Evolutionary conservation across 2,329 filamentous ascomycete species (phyloP).

Genomic region (Nemania sp.): DNA sequence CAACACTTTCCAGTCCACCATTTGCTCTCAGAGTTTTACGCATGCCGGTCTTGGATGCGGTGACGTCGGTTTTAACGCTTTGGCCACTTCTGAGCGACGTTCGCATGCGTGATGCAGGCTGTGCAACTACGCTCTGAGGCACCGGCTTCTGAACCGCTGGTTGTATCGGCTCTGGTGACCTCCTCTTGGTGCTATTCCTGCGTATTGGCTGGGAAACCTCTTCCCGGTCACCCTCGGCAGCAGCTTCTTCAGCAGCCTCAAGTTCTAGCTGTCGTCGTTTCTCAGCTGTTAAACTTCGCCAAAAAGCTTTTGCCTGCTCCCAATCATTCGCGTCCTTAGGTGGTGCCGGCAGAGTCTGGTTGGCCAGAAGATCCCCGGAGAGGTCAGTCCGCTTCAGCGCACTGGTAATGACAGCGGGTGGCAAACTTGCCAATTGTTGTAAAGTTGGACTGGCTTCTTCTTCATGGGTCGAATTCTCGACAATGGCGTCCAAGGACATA

Average conservation of each 20-base stretch:
- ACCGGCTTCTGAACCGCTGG: not conserved
- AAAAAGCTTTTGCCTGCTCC: constrained; percentile 70
- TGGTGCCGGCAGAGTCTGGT: constrained; percentile 1
- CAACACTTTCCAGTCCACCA: constrained; percentile 7
- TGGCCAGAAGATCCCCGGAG: constrained; percentile 8
- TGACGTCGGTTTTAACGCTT: constrained; percentile 17
- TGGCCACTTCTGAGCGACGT: constrained; percentile 51
- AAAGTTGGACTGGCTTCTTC: constrained; percentile 44
- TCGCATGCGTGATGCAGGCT: constrained; percentile 43
- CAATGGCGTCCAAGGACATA: constrained; percentile 71
- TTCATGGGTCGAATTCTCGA: constrained; percentile 61
- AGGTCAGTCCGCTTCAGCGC: constrained; percentile 25
- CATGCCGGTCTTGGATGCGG: constrained; percentile 30
- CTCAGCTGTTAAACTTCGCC: constrained; percentile 66
- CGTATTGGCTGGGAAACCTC: constrained; percentile 36
- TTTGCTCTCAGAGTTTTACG: constrained; percentile 38
- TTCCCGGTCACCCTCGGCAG: constrained; percentile 50
- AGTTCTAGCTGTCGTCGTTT: constrained; percentile 64
- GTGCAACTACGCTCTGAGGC: constrained; percentile 29
- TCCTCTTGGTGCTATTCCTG: constrained; percentile 43
- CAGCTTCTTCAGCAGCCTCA: constrained; percentile 59
- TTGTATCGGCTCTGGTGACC: constrained; percentile 45
- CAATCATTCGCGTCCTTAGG: constrained; percentile 54
- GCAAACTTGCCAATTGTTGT: constrained; percentile 11
- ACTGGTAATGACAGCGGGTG: not conserved